Percentiles rank a stretch among this genome's conserved stretches.
phyloP scores from a whole-genome alignment of 2,329 filamentous ascomycete species.

The Leptodontidium sp. region DNA sequence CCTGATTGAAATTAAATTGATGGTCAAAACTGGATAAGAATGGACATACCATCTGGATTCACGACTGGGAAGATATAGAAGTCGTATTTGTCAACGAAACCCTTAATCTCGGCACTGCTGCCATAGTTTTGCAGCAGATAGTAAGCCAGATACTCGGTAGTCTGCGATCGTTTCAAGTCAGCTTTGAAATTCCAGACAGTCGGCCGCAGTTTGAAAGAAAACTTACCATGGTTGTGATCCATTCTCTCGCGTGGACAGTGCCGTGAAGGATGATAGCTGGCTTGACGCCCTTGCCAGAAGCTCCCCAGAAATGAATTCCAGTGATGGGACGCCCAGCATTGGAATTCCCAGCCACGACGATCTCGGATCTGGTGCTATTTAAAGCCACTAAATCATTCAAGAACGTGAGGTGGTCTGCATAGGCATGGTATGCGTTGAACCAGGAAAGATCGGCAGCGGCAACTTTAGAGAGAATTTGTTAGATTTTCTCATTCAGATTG shows the following conservation, averaged over 20 bases:
- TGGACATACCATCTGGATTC: conserved; percentile 62
- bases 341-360: conserved; percentile 59
- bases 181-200: neutral
- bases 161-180: neutral
- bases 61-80: conserved; percentile 71
- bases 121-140: conserved; percentile 57
- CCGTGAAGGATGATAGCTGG: conserved; percentile 64
- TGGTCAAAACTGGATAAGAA: no score
- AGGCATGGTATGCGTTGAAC: conserved; percentile 63
- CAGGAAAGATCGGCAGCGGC: conserved; percentile 51
- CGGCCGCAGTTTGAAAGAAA: neutral
- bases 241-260: conserved; percentile 67
- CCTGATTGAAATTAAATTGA: neutral
- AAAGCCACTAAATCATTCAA: conserved; percentile 55
- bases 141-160: conserved; percentile 60
- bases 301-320: conserved; percentile 63
- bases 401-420: conserved; percentile 59
- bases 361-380: conserved; percentile 56
- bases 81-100: conserved; percentile 67
- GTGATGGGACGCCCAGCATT: conserved; percentile 54
- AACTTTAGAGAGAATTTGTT: conserved; percentile 30
- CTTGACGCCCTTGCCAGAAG: conserved; percentile 52
- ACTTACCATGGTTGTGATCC: conserved; percentile 62
- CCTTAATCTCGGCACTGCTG: conserved; percentile 49
- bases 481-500: neutral